Evolutionary conservation across 163 green algal species (phyloP), one percentile per base, ranked within the genome.

Genomic region (Prototheca cutis): DNA sequence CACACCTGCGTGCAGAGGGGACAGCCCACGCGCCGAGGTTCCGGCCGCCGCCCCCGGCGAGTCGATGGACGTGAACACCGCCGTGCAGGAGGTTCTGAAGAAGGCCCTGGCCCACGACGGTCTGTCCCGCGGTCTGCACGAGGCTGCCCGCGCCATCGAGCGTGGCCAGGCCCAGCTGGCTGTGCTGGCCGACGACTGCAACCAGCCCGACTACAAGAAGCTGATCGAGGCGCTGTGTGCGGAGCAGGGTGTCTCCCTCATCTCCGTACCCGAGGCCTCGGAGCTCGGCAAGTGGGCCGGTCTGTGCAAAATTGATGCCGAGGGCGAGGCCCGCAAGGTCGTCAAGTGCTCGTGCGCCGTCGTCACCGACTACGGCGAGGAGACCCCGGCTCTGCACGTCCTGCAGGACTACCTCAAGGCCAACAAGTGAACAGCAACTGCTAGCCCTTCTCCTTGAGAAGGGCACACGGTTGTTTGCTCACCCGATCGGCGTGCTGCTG

Each of bases 191-290:
- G 83, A 98, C 72, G 89, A 99, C 85, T 98, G 91, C 86, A 90
- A 98, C 81, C 86, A 98, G 78, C 83, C 90, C 56, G 91, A 98
- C 79, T 98, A 97, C 86, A 96, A 92, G 76, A 99, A 99, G 91
- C 88, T 99, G 40, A 90, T 98, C 32, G 84, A 97, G 86, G 93
- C 88, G 1, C 86, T 99, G 55, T 98, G 91, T 81, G 76, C 83
- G 34, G 93, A 99, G 88, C 84, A 97, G 71, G 88, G 87, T 67
- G 90, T 98, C 18, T 88, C 88, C 82, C 80, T 99, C 39, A 89
- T 98, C 64, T 86, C 84, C 33, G 90, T 99, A 36, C 85, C 88
- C 27, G 78, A 89, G 63, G 85, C 86, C 62, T 91, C 96, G 87
- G 79, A 90, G 72, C 87, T 99, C 51, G 92, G 91, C 65, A 84